Base-by-base conservation (phyloP, 192 early-diverging fungal genomes). In the Pilaira anomala region DNA sequence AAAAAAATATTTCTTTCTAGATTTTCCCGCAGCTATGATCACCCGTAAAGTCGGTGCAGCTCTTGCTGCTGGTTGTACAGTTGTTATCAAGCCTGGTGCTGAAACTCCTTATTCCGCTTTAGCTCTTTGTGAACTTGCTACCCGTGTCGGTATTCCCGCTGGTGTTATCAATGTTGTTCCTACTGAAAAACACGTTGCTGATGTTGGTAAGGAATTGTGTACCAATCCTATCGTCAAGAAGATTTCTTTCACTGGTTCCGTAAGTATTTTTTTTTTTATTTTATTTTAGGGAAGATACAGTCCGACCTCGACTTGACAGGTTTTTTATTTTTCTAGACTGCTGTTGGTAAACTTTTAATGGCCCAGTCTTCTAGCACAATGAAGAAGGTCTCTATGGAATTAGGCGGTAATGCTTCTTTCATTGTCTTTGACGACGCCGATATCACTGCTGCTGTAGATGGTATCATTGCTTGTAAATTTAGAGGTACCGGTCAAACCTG, bases 1-100 rank as follows among this genome's bases (percentile, higher is more conserved):
- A n/a, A n/a, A n/a, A n/a, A n/a, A n/a, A 53, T 18, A 3, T 26
- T 22, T 22, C 49, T 51, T 24, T 28, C 24, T 72, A 84, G 86
- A 96, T 67, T 94, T 93, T 64, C 95, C 95, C 3, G 83, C 74
- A 59, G 93, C 93, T 7, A 95, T 96, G 90, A 79, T 91, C 11
- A 88, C 89, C 0, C 76, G 89, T 53, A 92, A 93, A 63, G 65
- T 85, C 9, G 89, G 85, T 22, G 88, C 91, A 2, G 90, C 91
- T 3, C 53, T 93, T 50, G 89, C 88, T 14, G 91, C 89, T 48
- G 91, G 91, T 25, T 91, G 89, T 74, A 84, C 87, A 0, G 76
- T 83, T 12, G 85, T 93, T 16, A 72, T 88, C n/a, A 93, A 93
- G 55, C 89, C 91, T 22, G 82, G 74, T n/a, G 59, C 83, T 12